Conservation (phyloP, 1,139 yeast genomes). For the Taphrina populina region DNA sequence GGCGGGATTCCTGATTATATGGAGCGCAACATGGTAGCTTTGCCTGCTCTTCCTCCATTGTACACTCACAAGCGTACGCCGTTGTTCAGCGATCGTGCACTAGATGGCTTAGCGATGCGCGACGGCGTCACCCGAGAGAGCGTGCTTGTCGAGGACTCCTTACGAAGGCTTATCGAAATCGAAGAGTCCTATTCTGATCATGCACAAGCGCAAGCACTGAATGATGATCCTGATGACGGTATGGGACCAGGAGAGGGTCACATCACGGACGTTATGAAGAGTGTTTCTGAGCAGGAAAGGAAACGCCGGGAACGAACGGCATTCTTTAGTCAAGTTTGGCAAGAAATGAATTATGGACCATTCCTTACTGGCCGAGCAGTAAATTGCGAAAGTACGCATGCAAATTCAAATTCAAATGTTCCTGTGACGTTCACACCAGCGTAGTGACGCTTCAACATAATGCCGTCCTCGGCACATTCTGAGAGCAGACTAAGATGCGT, state of each 20-base stretch:
- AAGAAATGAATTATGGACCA: slow-evolving; percentile 23
- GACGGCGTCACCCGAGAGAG: slow-evolving; percentile 20
- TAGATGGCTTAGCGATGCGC: slow-evolving; percentile 14
- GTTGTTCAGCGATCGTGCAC: slow-evolving; percentile 7
- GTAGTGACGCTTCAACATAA: too few relatives aligned
- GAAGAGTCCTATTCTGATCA: slow-evolving; percentile 8
- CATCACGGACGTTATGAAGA: slow-evolving; percentile 21
- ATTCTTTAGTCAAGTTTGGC: slow-evolving; percentile 21
- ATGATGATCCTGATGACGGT: background rate
- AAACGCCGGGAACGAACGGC: slow-evolving; percentile 2
- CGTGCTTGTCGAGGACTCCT: slow-evolving; percentile 16
- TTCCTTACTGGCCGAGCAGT: slow-evolving; percentile 17
- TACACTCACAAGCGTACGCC: slow-evolving; percentile 24
- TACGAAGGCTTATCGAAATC: slow-evolving; percentile 10
- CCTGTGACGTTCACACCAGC: too few relatives aligned
- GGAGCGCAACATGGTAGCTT: slow-evolving; percentile 19
- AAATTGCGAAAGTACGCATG: too few relatives aligned
- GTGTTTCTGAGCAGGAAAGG: slow-evolving; percentile 1
- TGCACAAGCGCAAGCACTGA: background rate
- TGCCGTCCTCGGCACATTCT: too few relatives aligned
- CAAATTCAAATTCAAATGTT: too few relatives aligned
- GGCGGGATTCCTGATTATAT: slow-evolving; percentile 25
- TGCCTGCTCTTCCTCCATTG: slow-evolving; percentile 27
- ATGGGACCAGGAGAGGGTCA: background rate
- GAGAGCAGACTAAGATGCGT: too few relatives aligned